Percentiles rank a stretch among this genome's conserved stretches.
Evolutionary conservation across 176 grass and related monocot species (phyloP).

Genomic region (Pontederia paniculata): DNA sequence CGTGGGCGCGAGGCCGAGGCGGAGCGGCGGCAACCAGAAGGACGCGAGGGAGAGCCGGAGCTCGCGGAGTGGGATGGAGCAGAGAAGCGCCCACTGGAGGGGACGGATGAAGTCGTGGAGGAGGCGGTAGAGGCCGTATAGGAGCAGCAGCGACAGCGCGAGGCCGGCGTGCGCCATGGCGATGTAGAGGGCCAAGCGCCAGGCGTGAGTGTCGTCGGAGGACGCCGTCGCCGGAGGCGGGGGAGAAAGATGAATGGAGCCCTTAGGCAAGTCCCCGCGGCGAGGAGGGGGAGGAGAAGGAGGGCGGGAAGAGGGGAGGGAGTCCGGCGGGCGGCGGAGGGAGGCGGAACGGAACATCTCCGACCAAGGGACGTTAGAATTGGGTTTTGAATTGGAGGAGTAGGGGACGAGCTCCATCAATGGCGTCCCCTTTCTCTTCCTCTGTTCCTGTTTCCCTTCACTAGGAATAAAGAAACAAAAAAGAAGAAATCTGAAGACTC

Average conservation of each 20-base stretch:
- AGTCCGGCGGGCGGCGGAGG: slow-evolving; percentile 16
- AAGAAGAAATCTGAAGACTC: not conserved
- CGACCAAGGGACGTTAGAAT: slow-evolving; percentile 50
- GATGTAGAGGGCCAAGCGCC: slow-evolving; percentile 80
- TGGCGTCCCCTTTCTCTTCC: not conserved
- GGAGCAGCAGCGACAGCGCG: slow-evolving; percentile 57
- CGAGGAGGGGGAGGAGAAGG: not conserved
- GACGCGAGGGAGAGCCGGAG: slow-evolving; percentile 64
- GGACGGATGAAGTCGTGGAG: slow-evolving; percentile 96
- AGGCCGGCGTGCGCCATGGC: slow-evolving; percentile 96
- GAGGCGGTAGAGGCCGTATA: slow-evolving; percentile 74
- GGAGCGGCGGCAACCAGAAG: slow-evolving; percentile 80
- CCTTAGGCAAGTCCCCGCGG: not conserved
- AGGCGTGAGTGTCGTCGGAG: not conserved
- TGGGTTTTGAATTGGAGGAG: slow-evolving; percentile 17
- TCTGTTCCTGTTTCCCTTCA: not conserved
- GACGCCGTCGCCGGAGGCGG: slow-evolving; percentile 1
- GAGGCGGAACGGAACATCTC: slow-evolving; percentile 94
- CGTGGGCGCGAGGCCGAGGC: slow-evolving; percentile 41
- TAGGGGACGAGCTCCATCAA: slow-evolving; percentile 55
- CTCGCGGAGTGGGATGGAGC: slow-evolving; percentile 90
- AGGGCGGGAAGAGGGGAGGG: slow-evolving; percentile 8
- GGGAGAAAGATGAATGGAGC: slow-evolving; percentile 7
- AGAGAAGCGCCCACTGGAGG: slow-evolving; percentile 89
- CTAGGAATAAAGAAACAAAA: not conserved